Evolutionary conservation across 495 filamentous ascomycete genomes (phyloP), one percentile per base, ranked within the genome.

Genomic region (Podospora sp.): DNA sequence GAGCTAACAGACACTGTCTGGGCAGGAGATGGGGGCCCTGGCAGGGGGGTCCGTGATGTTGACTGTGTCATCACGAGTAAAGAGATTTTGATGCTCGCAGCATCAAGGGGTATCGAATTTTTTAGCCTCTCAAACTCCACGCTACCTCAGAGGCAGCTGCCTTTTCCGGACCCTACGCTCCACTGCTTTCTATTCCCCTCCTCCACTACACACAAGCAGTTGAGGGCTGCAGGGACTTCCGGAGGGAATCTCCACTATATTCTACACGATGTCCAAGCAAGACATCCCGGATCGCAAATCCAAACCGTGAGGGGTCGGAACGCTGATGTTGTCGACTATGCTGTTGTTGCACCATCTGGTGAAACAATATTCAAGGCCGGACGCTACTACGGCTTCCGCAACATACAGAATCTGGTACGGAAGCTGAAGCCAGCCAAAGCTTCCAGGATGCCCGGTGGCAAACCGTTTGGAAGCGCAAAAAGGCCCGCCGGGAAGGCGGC

Each of bases 41-140:
- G 81, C 4, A 80, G 81, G 21, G 87, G 89, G 7, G 83, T 94
- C 20, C 83, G 95, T 22, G 95, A 99, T 72, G 93, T 97, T 36
- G 95, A 99, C 77, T 98, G 94, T 78, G 95, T 99, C 18, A 98
- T 99, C 73, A 99, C 95, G 21, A 90, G 90, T 61, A 92, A 94
- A 65, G 95, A 99, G 76, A 84, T 99, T 8, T 82, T 99, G 51
- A 93, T 93, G 79, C 81, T 99, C 21, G 92, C 94, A 33, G 88
- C 91, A 40, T 89, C 90, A 21, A 85, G 93, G 65, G 86, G 86
- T 9, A 86, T 97, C 24, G 84, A 87, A 67, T 89, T 98, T 74
- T 87, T 90, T 36, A 76, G 73, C 35, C 76, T 97, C 66, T 86
- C 93, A 21, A 85, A 84, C 29, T 79, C 82, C 12, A 82, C 88